Base-by-base conservation (phyloP, 1,284 basidiomycete genomes). In the Malassezia brasiliensis region DNA sequence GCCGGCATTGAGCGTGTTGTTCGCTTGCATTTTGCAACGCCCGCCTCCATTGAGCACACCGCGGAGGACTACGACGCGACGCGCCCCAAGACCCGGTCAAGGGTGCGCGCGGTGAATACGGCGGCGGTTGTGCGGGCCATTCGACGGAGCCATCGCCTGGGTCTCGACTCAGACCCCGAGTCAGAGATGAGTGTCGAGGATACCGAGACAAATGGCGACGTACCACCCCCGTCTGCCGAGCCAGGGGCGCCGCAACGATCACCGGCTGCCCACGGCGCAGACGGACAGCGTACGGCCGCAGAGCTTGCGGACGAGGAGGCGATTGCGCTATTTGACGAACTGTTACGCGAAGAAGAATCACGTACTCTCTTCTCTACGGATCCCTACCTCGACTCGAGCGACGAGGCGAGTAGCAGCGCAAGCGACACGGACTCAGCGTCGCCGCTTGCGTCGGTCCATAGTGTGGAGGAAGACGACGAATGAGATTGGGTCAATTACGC, bases 1-100 rank as follows among this genome's bases (percentile, higher is more conserved):
- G 52, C 57, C 11, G 57, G 57, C 5, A 56, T 59, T 17, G 57
- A 59, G 45, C 48, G 57, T 14, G 37, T 59, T 12, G 49, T 59
- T 7, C 50, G 57, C n/a, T 30, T 56, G 37, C 54, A 59, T 30
- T 59, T 42, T 42, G 49, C 53, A 8, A 41, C 36, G n/a, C 57
- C 57, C 14, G 38, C 47, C 15, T 57, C 50, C 8, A 17, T 52
- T 12, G 45, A 41, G 17, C 55, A 57, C 20, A 40, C 35, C 3
- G 31, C 14, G 2, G 15, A 22, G 5, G 46, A 52, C 31, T 57
- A 36, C 20, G 30, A 32, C 2, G 17, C 2, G 12, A 32, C 28
- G 17, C 50, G 50, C 8, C 55, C 55, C 4, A 40, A 38, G 19
- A 57, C 55, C 17, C 55, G 55, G 11, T 20, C 20, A 11, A 38